Evolutionary conservation across 805 yeast genomes (phyloP), one percentile per base, ranked within the genome.

Genomic region (Lachancea nothofagi): DNA sequence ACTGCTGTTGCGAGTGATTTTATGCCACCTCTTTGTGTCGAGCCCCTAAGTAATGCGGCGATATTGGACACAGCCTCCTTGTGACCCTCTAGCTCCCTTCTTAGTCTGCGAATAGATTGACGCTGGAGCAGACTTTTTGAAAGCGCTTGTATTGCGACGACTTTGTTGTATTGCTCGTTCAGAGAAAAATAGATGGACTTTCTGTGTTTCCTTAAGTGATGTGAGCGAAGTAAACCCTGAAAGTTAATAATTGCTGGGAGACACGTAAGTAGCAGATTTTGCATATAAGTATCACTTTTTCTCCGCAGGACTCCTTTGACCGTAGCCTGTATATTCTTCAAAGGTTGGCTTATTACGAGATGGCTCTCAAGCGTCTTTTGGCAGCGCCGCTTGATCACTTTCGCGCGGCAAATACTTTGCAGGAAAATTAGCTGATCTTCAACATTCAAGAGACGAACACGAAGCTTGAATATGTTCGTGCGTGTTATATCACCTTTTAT

Each of bases 401-500:
- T 53, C 7, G 73, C 76, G 40, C 70, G 62, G 7, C 66, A 51
- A 3, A 65, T 39, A 0, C 73, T 59, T 48, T 69, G 73, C 1
- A 77, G 47, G 9, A 42, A 45, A 5, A 49, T 44, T 2, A 68
- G 35, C 0, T 31, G 12, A 12, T 48, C 47, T 33, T 62, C 61
- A 14, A 48, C 39, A 48, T 70, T 53, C 33, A 44, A 19, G 22
- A 46, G 40, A 48, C 56, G 43, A 33, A 52, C 12, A 29, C 53
- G 53, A 19, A 57, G 31, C 2, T 22, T 30, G 38, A 58, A 64
- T 32, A 55, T 38, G 9, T 43, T 36, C 36, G 51, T 29, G 38
- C 72, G 55, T 6, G 51, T 32, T 0, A 53, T 15, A 1, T 45
- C 53, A 6, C 83, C 89, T 45, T 84, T 69, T 1, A 73, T 44